Conservation (phyloP, 345 rosid genomes). For the Acer campestre region DNA sequence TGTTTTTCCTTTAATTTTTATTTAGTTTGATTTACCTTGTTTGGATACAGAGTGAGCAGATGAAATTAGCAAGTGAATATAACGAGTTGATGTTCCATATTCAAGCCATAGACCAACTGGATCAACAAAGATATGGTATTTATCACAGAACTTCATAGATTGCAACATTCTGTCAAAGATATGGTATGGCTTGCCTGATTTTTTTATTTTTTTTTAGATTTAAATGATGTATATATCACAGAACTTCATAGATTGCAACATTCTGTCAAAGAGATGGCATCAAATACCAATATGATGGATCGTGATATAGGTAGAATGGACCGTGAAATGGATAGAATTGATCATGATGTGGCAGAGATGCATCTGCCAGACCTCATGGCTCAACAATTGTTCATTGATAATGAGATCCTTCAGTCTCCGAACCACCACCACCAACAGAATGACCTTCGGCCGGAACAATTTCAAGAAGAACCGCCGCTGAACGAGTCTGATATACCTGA, state of each 20-base stretch:
- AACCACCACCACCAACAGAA: slow-evolving; percentile 26
- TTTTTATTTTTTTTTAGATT: slow-evolving; percentile 30
- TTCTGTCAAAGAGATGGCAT: slow-evolving; percentile 29
- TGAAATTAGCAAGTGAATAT: too few species aligned
- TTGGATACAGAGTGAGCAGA: too few species aligned
- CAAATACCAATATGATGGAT: too few species aligned
- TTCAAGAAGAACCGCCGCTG: neutral
- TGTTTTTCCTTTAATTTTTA: too few species aligned
- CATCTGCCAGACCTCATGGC: slow-evolving; percentile 30
- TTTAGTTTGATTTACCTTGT: too few species aligned
- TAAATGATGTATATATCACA: slow-evolving; percentile 50
- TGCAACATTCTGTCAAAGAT: too few species aligned
- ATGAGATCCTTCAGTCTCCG: slow-evolving; percentile 31
- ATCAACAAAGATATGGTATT: too few species aligned
- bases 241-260: slow-evolving; percentile 57
- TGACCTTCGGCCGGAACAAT: neutral
- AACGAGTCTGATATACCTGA: slow-evolving; percentile 21
- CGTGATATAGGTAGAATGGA: too few species aligned
- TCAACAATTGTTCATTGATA: slow-evolving; percentile 35
- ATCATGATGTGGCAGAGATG: slow-evolving; percentile 1
- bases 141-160: too few species aligned
- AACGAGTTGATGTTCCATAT: too few species aligned
- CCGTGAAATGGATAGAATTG: too few species aligned
- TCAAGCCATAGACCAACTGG: too few species aligned
- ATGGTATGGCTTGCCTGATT: neutral